phyloP scores from a whole-genome alignment of 805 yeast genomes.

The Ogataea salicorniae region DNA sequence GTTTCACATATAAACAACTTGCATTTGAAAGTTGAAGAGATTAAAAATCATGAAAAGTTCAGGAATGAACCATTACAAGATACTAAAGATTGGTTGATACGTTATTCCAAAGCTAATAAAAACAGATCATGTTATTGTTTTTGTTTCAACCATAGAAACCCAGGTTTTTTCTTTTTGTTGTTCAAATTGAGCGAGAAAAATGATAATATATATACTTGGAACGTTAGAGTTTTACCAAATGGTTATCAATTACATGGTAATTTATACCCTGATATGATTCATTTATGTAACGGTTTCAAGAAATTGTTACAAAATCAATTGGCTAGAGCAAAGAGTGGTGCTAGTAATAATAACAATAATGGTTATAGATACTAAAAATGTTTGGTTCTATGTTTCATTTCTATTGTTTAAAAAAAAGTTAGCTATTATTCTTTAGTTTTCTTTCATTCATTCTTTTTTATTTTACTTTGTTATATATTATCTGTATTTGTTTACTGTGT shows the following conservation, averaged over 20 bases:
- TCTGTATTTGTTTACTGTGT: not conserved
- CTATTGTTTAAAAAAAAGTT: not conserved
- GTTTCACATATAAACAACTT: conserved; percentile 81
- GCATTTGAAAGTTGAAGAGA: conserved; percentile 76
- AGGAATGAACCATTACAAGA: conserved; percentile 73
- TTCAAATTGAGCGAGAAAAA: conserved; percentile 70
- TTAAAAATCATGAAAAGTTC: conserved; percentile 85
- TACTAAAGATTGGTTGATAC: conserved; percentile 79
- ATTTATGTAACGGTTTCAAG: conserved; percentile 93
- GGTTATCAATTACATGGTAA: conserved; percentile 79
- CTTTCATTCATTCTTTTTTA: not conserved
- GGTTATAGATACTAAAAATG: not conserved
- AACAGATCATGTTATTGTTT: conserved; percentile 86
- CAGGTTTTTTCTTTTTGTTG: conserved; percentile 89
- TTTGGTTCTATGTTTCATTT: not conserved
- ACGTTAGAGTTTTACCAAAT: conserved; percentile 82
- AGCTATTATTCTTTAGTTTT: not conserved
- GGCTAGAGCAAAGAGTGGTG: conserved; percentile 15
- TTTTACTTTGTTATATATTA: not conserved
- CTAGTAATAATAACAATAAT: conserved; percentile 3
- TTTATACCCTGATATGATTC: conserved; percentile 82
- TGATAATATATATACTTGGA: conserved; percentile 75
- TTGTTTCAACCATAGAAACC: conserved; percentile 82
- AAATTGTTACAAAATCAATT: conserved; percentile 32
- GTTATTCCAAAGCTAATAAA: conserved; percentile 88